Evolutionary conservation across 352 stramenopile species (phyloP).

Genomic region (Globisporangium spiculum): DNA sequence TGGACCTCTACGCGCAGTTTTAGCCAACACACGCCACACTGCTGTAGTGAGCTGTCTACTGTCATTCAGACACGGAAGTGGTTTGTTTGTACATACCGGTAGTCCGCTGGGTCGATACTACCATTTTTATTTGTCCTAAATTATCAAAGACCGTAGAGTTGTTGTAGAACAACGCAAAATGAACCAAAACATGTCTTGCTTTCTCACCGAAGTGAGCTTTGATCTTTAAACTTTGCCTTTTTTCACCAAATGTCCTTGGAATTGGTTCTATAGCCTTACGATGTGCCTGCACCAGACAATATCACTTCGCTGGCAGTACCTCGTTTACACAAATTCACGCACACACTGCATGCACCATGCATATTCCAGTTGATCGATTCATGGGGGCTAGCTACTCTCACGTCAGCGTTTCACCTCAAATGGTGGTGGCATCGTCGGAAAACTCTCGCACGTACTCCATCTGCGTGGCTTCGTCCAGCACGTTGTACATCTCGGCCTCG

Average conservation of each 20-base stretch:
- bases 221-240: neutral
- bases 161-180: neutral
- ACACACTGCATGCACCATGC: neutral
- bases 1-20: conserved; percentile 15
- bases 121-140: neutral
- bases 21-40: neutral
- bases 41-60: neutral
- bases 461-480: conserved; percentile 44
- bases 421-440: conserved; percentile 10
- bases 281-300: neutral
- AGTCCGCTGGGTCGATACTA: neutral
- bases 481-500: conserved; percentile 66
- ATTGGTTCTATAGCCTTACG: neutral
- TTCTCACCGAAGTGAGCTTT: neutral
- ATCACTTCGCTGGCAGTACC: neutral
- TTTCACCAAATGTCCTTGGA: neutral
- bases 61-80: neutral
- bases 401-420: neutral
- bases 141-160: conserved; percentile 1
- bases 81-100: neutral
- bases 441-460: conserved; percentile 46
- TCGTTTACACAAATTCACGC: neutral
- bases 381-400: too few species aligned
- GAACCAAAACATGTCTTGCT: neutral
- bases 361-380: neutral